Evolutionary conservation across 2,329 filamentous ascomycete species (phyloP), one percentile per base, ranked within the genome.

Genomic region (Gremmenia infestans): DNA sequence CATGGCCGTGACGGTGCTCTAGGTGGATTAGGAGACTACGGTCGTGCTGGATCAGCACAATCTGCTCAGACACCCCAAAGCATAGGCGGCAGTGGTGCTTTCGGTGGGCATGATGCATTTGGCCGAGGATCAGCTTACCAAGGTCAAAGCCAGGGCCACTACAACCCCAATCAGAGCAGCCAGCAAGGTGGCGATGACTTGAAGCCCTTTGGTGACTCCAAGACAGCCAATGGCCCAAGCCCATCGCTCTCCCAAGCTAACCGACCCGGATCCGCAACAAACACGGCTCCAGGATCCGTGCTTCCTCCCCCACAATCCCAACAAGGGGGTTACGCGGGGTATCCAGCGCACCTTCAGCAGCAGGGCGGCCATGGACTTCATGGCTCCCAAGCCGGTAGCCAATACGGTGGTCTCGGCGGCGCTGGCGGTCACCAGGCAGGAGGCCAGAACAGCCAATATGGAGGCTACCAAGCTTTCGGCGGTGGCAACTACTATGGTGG

Each of bases 341-440:
- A 71, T 48, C 70, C 70, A 55, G 63, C 65, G 39, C 70, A 71
- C 55, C 63, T 69, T 15, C 68, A 69, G 52, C 67, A 67, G 54
- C 28, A 32, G 28, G 28, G 28, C 3, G 65, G 64, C 9, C 70
- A 72, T 56, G 64, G 61, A 48, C 60, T 71, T 36, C 70, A 72
- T 46, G 69, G 66, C 36, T 68, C 60, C 53, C 70, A 72, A 57
- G 58, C 63, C 37, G 67, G 63, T 17, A 68, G 65, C 55, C 69
- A 70, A 55, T 72, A 72, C 53, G 66, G 64, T 19, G 67, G 62
- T 45, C 74, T 81, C 40, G 78, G 78, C 54, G 78, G 78, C 48
- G 73, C 79, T 48, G 77, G 77, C 46, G 71, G 69, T 45, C 76
- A 78, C 60, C 75, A 77, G 61, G 73, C 71, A 53, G 65, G 58